Evolutionary conservation across 768 basidiomycete genomes (phyloP).

Genomic region (Calocybe gangraenosa): DNA sequence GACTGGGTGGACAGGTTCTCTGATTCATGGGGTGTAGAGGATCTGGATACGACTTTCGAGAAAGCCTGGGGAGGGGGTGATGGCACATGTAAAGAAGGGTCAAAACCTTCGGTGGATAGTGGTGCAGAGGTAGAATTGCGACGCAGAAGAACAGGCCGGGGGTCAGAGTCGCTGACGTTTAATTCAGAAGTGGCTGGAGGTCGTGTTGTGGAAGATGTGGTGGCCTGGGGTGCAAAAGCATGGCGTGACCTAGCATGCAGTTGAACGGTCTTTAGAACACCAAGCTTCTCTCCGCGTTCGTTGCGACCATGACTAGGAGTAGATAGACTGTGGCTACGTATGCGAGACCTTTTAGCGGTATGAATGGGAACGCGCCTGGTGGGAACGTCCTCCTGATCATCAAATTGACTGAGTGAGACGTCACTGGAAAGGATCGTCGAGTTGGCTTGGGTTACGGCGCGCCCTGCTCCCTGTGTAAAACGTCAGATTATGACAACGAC

Average conservation of each 20-base stretch:
- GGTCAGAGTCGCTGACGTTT: constrained; percentile 13
- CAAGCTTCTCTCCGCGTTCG: constrained; percentile 40
- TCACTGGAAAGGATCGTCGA: constrained; percentile 46
- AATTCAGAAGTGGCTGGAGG: constrained; percentile 16
- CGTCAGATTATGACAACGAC: background rate
- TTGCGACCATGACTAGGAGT: constrained; percentile 35
- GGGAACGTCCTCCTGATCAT: constrained; percentile 54
- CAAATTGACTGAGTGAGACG: constrained; percentile 37
- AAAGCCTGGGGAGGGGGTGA: constrained; percentile 9
- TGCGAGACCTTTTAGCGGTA: constrained; percentile 32
- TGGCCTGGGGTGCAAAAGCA: constrained; percentile 36
- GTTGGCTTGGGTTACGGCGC: constrained; percentile 72
- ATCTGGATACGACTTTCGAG: constrained; percentile 10
- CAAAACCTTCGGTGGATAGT: constrained; percentile 18
- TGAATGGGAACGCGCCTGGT: constrained; percentile 24
- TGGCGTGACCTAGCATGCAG: constrained; percentile 60
- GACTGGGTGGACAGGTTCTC: background rate
- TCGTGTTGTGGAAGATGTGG: constrained; percentile 1
- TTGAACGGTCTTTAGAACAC: constrained; percentile 62
- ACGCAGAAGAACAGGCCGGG: constrained; percentile 35
- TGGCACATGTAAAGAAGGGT: constrained; percentile 17
- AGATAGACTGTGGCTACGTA: constrained; percentile 61
- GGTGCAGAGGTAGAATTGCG: constrained; percentile 44
- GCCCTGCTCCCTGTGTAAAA: constrained; percentile 54
- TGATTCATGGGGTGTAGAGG: constrained; percentile 2